phyloP scores from a whole-genome alignment of 768 basidiomycete species.

The Royoungia palumana region DNA sequence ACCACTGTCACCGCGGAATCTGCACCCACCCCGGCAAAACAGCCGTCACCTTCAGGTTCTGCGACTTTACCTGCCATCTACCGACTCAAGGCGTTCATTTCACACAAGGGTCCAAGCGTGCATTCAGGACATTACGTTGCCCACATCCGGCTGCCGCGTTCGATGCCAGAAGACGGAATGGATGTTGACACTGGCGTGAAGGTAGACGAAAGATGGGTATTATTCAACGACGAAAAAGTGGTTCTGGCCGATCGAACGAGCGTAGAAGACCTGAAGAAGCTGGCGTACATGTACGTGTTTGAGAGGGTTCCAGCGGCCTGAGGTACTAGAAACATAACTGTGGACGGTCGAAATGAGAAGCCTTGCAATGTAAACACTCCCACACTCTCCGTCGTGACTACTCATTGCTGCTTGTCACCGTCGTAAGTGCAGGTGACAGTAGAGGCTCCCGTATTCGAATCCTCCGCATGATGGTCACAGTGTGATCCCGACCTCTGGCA shows the following conservation, averaged over 20 bases:
- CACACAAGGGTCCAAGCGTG: conserved; percentile 94
- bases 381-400: too few species aligned
- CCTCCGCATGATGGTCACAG: too few species aligned
- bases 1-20: conserved; percentile 32
- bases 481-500: too few species aligned
- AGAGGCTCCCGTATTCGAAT: too few species aligned
- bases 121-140: conserved; percentile 95
- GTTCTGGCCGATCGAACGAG: conserved; percentile 84
- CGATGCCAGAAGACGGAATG: conserved; percentile 20
- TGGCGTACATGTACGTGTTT: conserved; percentile 95
- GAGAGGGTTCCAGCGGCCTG: conserved; percentile 39
- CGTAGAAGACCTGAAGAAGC: conserved; percentile 71
- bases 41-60: conserved; percentile 45
- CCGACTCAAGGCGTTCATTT: conserved; percentile 88
- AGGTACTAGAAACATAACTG: too few species aligned
- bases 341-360: too few species aligned
- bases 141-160: conserved; percentile 48
- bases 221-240: conserved; percentile 97
- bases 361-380: too few species aligned
- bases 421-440: too few species aligned
- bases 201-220: conserved; percentile 62
- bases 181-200: conserved; percentile 18
- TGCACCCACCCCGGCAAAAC: conserved; percentile 14
- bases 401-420: too few species aligned
- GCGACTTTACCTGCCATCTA: conserved; percentile 69